A percentile compares a stretch with the other conserved stretches of the same genome.
phyloP scores from a whole-genome alignment of 805 yeast genomes.

The Lipomyces yamadae region DNA sequence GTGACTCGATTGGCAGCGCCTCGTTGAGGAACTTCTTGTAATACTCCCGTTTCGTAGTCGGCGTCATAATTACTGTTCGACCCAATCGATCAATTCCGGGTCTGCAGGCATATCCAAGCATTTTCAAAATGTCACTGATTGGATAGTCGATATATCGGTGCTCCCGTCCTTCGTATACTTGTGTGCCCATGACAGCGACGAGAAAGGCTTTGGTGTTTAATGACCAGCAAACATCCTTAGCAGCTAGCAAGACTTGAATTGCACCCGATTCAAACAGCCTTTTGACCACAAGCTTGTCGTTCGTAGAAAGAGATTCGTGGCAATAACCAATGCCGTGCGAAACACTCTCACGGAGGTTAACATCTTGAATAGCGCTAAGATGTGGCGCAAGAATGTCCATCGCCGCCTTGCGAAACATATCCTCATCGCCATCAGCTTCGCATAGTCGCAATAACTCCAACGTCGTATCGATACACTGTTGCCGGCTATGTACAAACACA shows the following conservation, averaged over 20 bases:
- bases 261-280: conserved; percentile 57
- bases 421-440: conserved; percentile 46
- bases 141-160: conserved; percentile 72
- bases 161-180: conserved; percentile 71
- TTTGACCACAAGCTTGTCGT: conserved; percentile 62
- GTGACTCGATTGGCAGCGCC: conserved; percentile 85
- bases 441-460: conserved; percentile 51
- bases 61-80: conserved; percentile 62
- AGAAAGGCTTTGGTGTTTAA: conserved; percentile 56
- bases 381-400: conserved; percentile 49
- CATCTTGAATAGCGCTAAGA: conserved; percentile 55
- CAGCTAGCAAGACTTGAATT: conserved; percentile 62
- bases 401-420: conserved; percentile 51
- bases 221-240: conserved; percentile 59
- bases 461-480: conserved; percentile 59
- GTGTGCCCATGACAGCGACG: conserved; percentile 73
- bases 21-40: conserved; percentile 73
- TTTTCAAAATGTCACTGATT: conserved; percentile 47
- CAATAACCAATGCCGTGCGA: conserved; percentile 66
- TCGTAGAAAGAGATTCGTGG: conserved; percentile 59
- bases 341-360: conserved; percentile 52
- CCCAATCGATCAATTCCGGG: conserved; percentile 46
- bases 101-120: conserved; percentile 41
- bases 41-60: conserved; percentile 59
- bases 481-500: conserved; percentile 64